Conservation (phyloP, 176 grass and related monocot genomes). For the Zea mays region Zm-B73-REFERENCE-NAM-5.0 NC_050101.1:154481001-154481500, state of each 20-base stretch:
- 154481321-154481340: constrained; percentile 48
- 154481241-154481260: constrained; percentile 67
- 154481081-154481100: constrained; percentile 77
- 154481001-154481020: constrained; percentile 72
- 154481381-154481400: constrained; percentile 9
- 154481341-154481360: not conserved
- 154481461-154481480: constrained; percentile 21
- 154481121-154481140: constrained; percentile 93
- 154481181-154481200: constrained; percentile 63
- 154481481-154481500: constrained; percentile 1
- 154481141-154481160: constrained; percentile 63
- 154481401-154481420: constrained; percentile 30
- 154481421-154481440: constrained; percentile 29
- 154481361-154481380: constrained; percentile 2
- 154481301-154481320: constrained; percentile 57
- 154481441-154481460: constrained; percentile 10
- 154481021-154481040: constrained; percentile 73
- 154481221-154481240: constrained; percentile 61
- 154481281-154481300: constrained; percentile 63
- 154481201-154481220: constrained; percentile 68
- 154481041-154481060: constrained; percentile 77
- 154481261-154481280: constrained; percentile 65
- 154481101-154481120: constrained; percentile 78
- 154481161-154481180: constrained; percentile 88
- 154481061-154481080: constrained; percentile 76